Evolutionary conservation across 176 grass and related monocot species (phyloP).

Genomic region (Pontederia paniculata): DNA sequence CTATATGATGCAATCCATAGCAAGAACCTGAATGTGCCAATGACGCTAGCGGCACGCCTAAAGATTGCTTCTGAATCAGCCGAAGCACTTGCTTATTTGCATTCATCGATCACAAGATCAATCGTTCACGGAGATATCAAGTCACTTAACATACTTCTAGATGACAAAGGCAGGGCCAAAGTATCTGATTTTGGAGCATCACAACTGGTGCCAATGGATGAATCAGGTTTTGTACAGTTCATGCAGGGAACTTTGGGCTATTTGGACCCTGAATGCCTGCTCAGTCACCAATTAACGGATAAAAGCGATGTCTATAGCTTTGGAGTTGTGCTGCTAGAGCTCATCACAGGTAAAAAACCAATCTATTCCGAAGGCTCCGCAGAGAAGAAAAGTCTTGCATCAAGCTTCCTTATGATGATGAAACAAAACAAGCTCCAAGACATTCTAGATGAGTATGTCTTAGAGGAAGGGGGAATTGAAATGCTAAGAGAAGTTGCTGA

Average conservation of each 20-base stretch:
- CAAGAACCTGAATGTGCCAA: background rate
- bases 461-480: background rate
- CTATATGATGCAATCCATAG: background rate
- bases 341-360: slow-evolving; percentile 18
- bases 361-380: slow-evolving; percentile 16
- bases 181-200: no score
- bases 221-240: no score
- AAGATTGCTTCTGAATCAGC: background rate
- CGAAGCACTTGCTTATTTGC: background rate
- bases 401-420: slow-evolving; percentile 20
- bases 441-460: slow-evolving; percentile 18
- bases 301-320: slow-evolving; percentile 5
- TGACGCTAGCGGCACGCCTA: background rate
- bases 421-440: slow-evolving; percentile 15
- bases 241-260: slow-evolving; percentile 1
- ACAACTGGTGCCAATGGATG: no score
- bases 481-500: slow-evolving; percentile 23
- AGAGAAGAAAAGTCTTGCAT: slow-evolving; percentile 15
- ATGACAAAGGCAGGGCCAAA: no score
- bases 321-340: slow-evolving; percentile 19
- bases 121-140: slow-evolving; percentile 1
- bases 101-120: background rate
- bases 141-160: no score
- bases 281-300: background rate
- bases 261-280: slow-evolving; percentile 17